A percentile compares a stretch with the other conserved stretches of the same genome.
Evolutionary conservation across 768 basidiomycete genomes (phyloP).

Genomic region (Lactarius evosmus): DNA sequence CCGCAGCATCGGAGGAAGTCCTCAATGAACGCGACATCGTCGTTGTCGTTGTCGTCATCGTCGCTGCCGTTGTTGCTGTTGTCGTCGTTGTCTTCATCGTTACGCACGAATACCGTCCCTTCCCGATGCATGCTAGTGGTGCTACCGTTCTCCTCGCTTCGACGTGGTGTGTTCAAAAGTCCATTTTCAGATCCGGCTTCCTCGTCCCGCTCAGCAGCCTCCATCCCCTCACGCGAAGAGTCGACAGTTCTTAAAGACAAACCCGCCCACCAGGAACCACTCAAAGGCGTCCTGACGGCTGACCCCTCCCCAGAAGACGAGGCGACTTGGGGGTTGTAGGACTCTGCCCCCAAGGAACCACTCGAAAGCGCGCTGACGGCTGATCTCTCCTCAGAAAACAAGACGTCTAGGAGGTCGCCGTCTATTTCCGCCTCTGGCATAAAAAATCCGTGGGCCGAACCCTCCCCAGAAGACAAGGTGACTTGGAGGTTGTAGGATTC

Average conservation of each 20-base stretch:
- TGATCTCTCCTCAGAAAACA: constrained; percentile 1
- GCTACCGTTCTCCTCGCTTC: constrained; percentile 14
- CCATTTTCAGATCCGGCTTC: constrained; percentile 20
- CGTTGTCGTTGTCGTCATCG: neutral
- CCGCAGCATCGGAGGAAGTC: constrained; percentile 42
- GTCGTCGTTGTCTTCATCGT: too few relatives aligned
- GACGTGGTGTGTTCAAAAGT: constrained; percentile 19
- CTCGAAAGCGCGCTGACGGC: too few relatives aligned
- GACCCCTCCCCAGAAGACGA: neutral
- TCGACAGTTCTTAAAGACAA: constrained; percentile 15
- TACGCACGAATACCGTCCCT: neutral
- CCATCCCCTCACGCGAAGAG: constrained; percentile 18
- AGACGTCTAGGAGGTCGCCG: constrained; percentile 21
- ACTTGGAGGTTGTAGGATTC: constrained; percentile 23
- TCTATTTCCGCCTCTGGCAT: constrained; percentile 21
- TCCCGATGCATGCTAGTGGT: constrained; percentile 18
- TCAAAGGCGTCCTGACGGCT: neutral
- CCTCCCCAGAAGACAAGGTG: neutral
- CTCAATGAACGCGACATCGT: constrained; percentile 45
- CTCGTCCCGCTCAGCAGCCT: constrained; percentile 23
- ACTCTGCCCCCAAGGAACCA: constrained; percentile 23
- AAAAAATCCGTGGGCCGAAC: constrained; percentile 24
- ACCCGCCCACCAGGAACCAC: constrained; percentile 20
- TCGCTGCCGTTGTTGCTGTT: too few relatives aligned
- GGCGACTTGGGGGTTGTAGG: constrained; percentile 23